Conservation (phyloP, 192 early-diverging fungal genomes). For the Coemansia brasiliensis region DNA sequence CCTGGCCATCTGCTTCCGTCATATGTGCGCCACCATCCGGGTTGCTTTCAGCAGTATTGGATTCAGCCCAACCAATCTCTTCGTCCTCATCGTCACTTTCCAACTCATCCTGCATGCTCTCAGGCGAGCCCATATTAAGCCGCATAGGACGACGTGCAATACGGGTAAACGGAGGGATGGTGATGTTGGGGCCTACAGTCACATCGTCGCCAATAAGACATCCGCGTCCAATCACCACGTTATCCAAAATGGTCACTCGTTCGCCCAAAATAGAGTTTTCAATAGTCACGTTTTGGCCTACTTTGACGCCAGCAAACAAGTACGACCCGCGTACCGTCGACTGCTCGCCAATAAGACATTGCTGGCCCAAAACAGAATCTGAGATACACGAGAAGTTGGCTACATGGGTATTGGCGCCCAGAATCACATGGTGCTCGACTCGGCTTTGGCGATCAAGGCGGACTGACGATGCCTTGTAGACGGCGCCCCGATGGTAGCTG, state of each 20-base stretch:
- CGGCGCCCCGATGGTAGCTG: conserved; percentile 71
- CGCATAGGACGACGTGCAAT: conserved; percentile 47
- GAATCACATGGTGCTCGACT: conserved; percentile 76
- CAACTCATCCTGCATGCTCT: conserved; percentile 1
- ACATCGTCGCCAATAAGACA: conserved; percentile 70
- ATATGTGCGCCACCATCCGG: neutral
- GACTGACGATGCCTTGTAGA: conserved; percentile 83
- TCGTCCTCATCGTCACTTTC: conserved; percentile 39
- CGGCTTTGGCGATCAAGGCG: conserved; percentile 64
- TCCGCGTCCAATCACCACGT: conserved; percentile 69
- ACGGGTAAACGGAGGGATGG: conserved; percentile 65
- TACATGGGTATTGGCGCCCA: conserved; percentile 76
- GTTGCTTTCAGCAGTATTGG: conserved; percentile 2
- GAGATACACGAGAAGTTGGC: conserved; percentile 69
- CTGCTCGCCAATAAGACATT: conserved; percentile 77
- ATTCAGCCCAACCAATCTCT: conserved; percentile 45
- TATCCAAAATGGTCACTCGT: conserved; percentile 64
- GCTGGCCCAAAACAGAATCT: conserved; percentile 82
- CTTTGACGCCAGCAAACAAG: conserved; percentile 76
- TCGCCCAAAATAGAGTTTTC: conserved; percentile 74
- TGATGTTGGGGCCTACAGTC: conserved; percentile 71
- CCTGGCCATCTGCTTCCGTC: neutral
- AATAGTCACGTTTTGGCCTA: conserved; percentile 70
- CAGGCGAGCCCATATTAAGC: conserved; percentile 1
- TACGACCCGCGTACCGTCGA: conserved; percentile 80